Percentiles rank a stretch among this genome's conserved stretches.
Conservation (phyloP, 2,329 filamentous ascomycete species). For the Pseudogymnoascus sp. region DNA sequence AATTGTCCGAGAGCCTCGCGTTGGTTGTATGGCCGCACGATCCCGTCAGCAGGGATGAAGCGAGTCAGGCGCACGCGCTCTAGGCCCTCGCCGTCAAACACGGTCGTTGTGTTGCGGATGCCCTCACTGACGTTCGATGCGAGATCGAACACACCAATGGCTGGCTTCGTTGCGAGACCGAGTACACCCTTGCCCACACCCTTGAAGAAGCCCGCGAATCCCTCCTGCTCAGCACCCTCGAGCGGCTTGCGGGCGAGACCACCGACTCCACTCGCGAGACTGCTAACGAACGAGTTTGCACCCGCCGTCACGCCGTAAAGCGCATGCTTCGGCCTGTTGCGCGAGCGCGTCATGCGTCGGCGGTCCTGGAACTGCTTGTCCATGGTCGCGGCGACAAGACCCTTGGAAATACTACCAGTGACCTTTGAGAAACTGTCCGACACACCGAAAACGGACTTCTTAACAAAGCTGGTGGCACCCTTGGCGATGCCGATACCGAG, state of each 20-base stretch:
- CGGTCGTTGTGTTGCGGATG: constrained; percentile 96
- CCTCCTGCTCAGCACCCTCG: constrained; percentile 93
- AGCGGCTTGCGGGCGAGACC: constrained; percentile 89
- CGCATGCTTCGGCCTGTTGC: constrained; percentile 94
- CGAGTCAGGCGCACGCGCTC: constrained; percentile 90
- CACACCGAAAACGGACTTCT: constrained; percentile 97
- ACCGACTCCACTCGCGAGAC: constrained; percentile 86
- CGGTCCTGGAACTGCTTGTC: constrained; percentile 99
- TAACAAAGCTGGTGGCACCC: constrained; percentile 92
- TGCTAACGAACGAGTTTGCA: constrained; percentile 89
- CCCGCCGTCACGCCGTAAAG: constrained; percentile 93
- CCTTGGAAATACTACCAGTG: constrained; percentile 94
- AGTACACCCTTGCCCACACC: constrained; percentile 92
- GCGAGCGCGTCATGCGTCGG: constrained; percentile 81
- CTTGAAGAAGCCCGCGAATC: constrained; percentile 90
- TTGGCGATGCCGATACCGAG: constrained; percentile 93
- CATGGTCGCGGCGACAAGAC: constrained; percentile 85
- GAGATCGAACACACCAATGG: constrained; percentile 92
- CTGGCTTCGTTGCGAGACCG: constrained; percentile 92
- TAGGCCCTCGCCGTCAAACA: constrained; percentile 90
- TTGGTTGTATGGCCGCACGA: constrained; percentile 89
- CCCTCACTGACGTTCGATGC: constrained; percentile 96
- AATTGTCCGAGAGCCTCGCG: constrained; percentile 94
- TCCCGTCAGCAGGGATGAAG: constrained; percentile 85
- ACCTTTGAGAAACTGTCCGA: constrained; percentile 97